Percentiles rank a stretch among this genome's conserved stretches.
Conservation (phyloP, 495 filamentous ascomycete genomes). For the Chaetomium fimeti region DNA sequence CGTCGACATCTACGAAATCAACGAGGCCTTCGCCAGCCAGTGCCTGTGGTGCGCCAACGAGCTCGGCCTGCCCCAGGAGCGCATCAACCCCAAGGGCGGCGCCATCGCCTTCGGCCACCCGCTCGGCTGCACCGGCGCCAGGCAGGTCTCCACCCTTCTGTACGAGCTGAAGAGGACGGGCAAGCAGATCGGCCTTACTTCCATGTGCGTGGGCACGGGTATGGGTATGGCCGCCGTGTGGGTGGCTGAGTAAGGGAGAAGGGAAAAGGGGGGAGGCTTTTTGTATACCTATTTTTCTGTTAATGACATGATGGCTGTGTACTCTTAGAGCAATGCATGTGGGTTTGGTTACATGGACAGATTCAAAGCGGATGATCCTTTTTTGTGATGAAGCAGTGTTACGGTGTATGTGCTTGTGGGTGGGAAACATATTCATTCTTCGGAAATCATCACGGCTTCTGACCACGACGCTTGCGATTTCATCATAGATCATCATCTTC, state of each 20-base stretch:
- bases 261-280: background rate
- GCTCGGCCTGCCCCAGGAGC: conserved; percentile 72
- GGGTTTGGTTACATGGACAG: conserved; percentile 9
- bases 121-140: conserved; percentile 87
- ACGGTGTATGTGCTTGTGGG: background rate
- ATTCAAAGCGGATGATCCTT: background rate
- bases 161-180: conserved; percentile 80
- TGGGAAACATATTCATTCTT: background rate
- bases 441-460: too few species aligned
- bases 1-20: conserved; percentile 98
- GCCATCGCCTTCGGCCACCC: conserved; percentile 99
- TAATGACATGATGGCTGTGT: conserved; percentile 19
- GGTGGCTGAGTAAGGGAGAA: conserved; percentile 56
- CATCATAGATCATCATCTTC: too few species aligned
- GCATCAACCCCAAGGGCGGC: conserved; percentile 96
- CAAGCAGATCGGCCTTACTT: conserved; percentile 84
- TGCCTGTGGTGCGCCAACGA: conserved; percentile 91
- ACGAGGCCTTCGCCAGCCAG: conserved; percentile 96
- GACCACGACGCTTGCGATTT: too few species aligned
- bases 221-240: conserved; percentile 92
- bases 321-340: conserved; percentile 20
- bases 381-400: background rate
- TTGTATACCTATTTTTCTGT: conserved; percentile 18
- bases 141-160: conserved; percentile 89
- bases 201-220: conserved; percentile 95